Base-by-base conservation (phyloP, 768 basidiomycete species). In the Termitomyces sp. region DNA sequence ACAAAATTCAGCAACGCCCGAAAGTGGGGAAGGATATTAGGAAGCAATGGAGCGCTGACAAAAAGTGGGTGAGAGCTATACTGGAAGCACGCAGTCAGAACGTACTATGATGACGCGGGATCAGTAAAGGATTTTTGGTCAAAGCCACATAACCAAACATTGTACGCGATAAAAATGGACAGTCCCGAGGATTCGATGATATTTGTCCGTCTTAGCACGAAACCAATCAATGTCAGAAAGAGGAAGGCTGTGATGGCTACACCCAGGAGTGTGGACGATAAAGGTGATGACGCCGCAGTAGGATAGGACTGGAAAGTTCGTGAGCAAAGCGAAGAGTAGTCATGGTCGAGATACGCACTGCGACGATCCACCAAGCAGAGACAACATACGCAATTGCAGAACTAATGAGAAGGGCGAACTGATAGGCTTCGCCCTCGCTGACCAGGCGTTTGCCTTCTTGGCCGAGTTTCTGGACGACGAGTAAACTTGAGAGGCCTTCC, bases 161-260 rank as follows among this genome's bases (percentile, higher is more conserved):
- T 93, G 73, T 92, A 94, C 7, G 93, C 92, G 45, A 97, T 84
- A 72, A 96, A 93, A 32, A 96, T 79, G 3, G 92, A 89, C 32
- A 98, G 84, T 52, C 91, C 86, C 2, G 91, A 88, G 3, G 94
- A 94, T 73, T 98, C 96, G 58, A 97, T 89, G 53, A 96, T 90
- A 68, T 96, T 96, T 45, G 95, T 96, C 55, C 92, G 83, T 58
- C 93, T 85, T 63, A 95, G 73, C 8, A 86, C 86, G 73, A 98
- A 96, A 7, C 96, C 96, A 64, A 98, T 96, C 66, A 91, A 80
- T 1, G 94, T 94, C 45, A 97, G 80, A 76, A 97, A 98, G 35
- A 96, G 73, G 69, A 96, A 89, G 11, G 93, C 87, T 0, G 95
- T 94, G 60, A 96, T 76, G 2, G 93, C 92, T 2, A 89, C 90